phyloP scores from a whole-genome alignment of 2,329 filamentous ascomycete species.

The Colletotrichum eremochloae region DNA sequence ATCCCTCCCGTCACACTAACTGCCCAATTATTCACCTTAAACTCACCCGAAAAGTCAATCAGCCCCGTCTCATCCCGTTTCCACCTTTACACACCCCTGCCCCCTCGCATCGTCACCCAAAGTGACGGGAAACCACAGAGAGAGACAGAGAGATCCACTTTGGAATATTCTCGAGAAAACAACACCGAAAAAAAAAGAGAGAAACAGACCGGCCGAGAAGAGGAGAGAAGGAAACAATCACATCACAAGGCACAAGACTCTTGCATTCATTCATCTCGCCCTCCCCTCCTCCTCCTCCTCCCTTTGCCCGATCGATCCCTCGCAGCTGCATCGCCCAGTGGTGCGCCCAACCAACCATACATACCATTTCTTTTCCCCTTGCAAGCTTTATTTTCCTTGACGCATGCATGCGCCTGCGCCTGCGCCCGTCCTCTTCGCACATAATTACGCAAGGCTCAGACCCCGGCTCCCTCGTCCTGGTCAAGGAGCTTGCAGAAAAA shows the following conservation, averaged over 20 bases:
- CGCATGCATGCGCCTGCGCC: not conserved
- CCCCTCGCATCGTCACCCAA: slow-evolving; percentile 10
- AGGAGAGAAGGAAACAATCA: not conserved
- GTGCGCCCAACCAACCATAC: not conserved
- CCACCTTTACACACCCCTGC: not conserved
- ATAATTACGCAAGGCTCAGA: slow-evolving; percentile 19
- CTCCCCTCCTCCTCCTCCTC: not conserved
- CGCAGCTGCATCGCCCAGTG: slow-evolving; percentile 27
- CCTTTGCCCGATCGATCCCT: slow-evolving; percentile 31
- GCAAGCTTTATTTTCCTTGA: slow-evolving; percentile 2
- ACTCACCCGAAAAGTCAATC: slow-evolving; percentile 1
- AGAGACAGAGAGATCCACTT: slow-evolving; percentile 18
- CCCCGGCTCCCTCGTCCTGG: slow-evolving; percentile 11
- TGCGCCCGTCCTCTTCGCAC: slow-evolving; percentile 3
- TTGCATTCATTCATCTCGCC: not conserved
- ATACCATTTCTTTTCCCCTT: not conserved
- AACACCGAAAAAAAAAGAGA: slow-evolving; percentile 3
- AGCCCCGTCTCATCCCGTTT: not conserved
- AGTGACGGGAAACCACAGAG: not conserved
- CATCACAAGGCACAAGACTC: slow-evolving; percentile 20
- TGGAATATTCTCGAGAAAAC: slow-evolving; percentile 40
- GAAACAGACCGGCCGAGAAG: not conserved
- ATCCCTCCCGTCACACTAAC: slow-evolving; percentile 15
- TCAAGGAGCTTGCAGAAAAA: not conserved
- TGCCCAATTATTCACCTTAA: not conserved